Base-by-base conservation (phyloP, 2,329 filamentous ascomycete genomes). In the Hymenoscyphus infarciens region DNA sequence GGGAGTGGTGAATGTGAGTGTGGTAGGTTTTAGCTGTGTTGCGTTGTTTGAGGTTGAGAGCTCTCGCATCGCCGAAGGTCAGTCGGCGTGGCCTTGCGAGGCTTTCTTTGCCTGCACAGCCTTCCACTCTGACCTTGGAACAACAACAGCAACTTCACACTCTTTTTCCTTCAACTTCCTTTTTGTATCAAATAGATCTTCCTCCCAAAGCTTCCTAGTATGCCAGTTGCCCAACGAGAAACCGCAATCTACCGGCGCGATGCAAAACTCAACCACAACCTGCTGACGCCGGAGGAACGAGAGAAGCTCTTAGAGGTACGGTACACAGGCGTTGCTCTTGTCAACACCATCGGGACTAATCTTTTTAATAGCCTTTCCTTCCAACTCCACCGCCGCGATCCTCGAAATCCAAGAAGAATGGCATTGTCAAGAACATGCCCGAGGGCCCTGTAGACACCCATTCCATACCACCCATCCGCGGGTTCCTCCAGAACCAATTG, bases 401-500 rank as follows among this genome's bases (percentile, higher is more conserved):
- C n/a, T 63, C 67, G 8, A 66, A 58, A 61, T 53, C 66, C 56
- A 64, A 60, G 66, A 73, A 69, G 63, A 71, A 66, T 64, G 65
- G 67, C 64, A 64, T 62, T 70, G 61, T 68, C 64, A 31, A 71
- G 64, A 61, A 58, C 61, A 27, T 64, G 62, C 42, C 67, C 65
- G 59, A 70, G 62, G 45, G n/a, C 10, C 45, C 45, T 13, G 69
- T 72, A 62, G 63, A 68, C 38, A 56, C 64, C 16, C 61, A 55
- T 25, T 71, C 68, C 22, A 78, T 79, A 56, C 76, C 87, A 19
- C 85, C 86, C 25, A 73, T 90, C 64, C 83, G 86, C 64, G 82
- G 82, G 61, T 86, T 90, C 71, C 70, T 91, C 53, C 80, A 79
- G 64, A 79, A 78, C 60, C 84, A 88, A 72, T 75, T 93, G 52